Evolutionary conservation across 768 basidiomycete genomes (phyloP).

Genomic region (Termitomyces sp.): DNA sequence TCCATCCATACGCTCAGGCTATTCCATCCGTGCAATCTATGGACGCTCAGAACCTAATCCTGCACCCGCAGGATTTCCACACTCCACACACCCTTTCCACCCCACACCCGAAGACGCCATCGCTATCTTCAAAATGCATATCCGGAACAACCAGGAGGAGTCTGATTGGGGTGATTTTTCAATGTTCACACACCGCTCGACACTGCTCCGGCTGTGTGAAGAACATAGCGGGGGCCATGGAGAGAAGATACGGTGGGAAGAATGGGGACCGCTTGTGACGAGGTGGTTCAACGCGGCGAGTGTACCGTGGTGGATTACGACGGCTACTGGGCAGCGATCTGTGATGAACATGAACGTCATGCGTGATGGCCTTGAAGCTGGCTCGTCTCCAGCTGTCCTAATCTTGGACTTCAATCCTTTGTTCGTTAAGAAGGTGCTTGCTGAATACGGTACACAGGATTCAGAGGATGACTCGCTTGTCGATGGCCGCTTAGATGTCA

Average conservation of each 20-base stretch:
- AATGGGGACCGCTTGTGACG: slow-evolving; percentile 19
- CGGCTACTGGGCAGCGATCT: slow-evolving; percentile 18
- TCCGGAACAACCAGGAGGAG: background rate
- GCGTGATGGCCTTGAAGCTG: background rate
- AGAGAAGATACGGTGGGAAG: slow-evolving; percentile 3
- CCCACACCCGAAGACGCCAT: slow-evolving; percentile 7
- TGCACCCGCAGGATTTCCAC: background rate
- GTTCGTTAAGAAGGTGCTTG: background rate
- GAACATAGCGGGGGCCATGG: background rate
- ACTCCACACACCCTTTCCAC: slow-evolving; percentile 4
- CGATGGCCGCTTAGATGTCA: background rate
- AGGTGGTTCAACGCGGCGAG: slow-evolving; percentile 16
- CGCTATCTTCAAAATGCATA: slow-evolving; percentile 8
- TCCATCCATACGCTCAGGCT: background rate
- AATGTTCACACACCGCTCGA: slow-evolving; percentile 8
- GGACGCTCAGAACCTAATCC: slow-evolving; percentile 12
- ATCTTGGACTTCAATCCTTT: slow-evolving; percentile 7
- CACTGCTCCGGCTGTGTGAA: slow-evolving; percentile 6
- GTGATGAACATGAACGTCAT: slow-evolving; percentile 11
- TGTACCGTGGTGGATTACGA: slow-evolving; percentile 20
- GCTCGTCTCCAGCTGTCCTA: background rate
- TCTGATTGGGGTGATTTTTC: slow-evolving; percentile 4
- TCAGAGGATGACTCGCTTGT: no score
- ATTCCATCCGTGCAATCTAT: slow-evolving; percentile 3
- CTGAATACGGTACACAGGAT: background rate